Evolutionary conservation across 768 basidiomycete genomes (phyloP), one percentile per base, ranked within the genome.

Genomic region (Suillus sp.): DNA sequence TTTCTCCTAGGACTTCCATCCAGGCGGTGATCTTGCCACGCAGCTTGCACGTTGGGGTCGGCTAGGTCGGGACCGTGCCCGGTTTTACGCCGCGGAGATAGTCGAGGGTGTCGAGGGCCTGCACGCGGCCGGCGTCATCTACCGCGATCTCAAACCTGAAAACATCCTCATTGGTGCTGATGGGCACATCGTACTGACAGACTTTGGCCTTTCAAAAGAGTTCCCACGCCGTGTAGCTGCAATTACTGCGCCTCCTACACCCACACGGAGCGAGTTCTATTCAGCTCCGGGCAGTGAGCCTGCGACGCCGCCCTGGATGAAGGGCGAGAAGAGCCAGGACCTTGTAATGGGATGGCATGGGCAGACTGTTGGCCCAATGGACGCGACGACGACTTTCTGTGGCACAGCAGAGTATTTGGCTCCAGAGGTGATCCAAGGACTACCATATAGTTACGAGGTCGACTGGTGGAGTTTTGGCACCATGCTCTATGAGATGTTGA

Each of bases 381-480:
- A 96, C 69, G 80, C 85, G 61, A 95, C 95, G 25, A 87, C 81
- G 30, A 95, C 95, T 9, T 96, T 97, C 72, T 96, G 92, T 76
- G 95, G 95, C 11, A 96, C 95, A n/a, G 95, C 95, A 3, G 95
- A 96, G 77, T 97, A 97, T 69, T 85, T 97, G 8, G 95, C 97
- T 14, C 97, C 97, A 0, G 96, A 99, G 77, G 95, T 99, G 51
- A 94, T 99, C 68, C 92, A 94, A 70, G 93, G 95, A 1, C 75
- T 91, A 69, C 84, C 89, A 22, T 96, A 99, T 72, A 89, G 90
- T 67, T 99, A 95, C 71, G 93, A 95, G 68, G 94, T 96, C 25
- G 96, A 99, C 74, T 96, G 95, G 93, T 99, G 95, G 96, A 93
- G 91, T 67, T 91, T 96, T 70, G 96, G 96, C 40, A 98, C 96